These are phyloP conservation scores for Trichosporon inkin DNA, from an alignment of 1,284 basidiomycete species.

Conservation along the genomic window DNA sequence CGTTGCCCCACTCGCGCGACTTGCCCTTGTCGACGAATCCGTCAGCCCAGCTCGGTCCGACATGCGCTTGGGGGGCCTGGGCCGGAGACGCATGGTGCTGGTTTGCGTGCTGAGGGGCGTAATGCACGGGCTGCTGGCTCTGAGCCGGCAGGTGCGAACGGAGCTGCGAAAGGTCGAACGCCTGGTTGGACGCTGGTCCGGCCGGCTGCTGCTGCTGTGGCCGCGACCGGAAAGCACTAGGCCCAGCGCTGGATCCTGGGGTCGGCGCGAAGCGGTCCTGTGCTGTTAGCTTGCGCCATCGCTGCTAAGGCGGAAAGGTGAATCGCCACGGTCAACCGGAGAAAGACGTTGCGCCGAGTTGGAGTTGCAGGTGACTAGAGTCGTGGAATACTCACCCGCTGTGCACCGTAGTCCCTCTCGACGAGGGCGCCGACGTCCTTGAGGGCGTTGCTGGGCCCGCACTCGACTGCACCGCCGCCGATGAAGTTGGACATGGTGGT, in stretches of 20 bases:
- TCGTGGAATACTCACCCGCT: slow-evolving; percentile 30
- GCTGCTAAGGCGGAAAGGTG: background rate
- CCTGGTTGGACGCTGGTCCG: slow-evolving; percentile 2
- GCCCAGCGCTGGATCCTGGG: slow-evolving; percentile 15
- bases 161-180: slow-evolving; percentile 43
- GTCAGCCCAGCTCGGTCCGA: slow-evolving; percentile 25
- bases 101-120: slow-evolving; percentile 8
- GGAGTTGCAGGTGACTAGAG: background rate
- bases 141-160: slow-evolving; percentile 34
- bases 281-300: background rate
- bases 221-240: slow-evolving; percentile 21
- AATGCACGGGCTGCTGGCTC: background rate
- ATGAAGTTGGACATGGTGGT: slow-evolving; percentile 38
- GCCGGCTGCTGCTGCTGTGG: slow-evolving; percentile 7
- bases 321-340: background rate
- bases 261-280: slow-evolving; percentile 19
- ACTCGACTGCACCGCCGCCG: slow-evolving; percentile 36
- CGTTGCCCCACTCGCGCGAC: slow-evolving; percentile 27
- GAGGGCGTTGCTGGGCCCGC: slow-evolving; percentile 39
- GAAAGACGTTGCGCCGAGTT: background rate
- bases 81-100: background rate
- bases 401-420: slow-evolving; percentile 39
- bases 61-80: background rate
- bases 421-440: slow-evolving; percentile 37
- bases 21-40: slow-evolving; percentile 24